Evolutionary conservation across 2,329 filamentous ascomycete species (phyloP).

Genomic region (Aspergillus melleus): DNA sequence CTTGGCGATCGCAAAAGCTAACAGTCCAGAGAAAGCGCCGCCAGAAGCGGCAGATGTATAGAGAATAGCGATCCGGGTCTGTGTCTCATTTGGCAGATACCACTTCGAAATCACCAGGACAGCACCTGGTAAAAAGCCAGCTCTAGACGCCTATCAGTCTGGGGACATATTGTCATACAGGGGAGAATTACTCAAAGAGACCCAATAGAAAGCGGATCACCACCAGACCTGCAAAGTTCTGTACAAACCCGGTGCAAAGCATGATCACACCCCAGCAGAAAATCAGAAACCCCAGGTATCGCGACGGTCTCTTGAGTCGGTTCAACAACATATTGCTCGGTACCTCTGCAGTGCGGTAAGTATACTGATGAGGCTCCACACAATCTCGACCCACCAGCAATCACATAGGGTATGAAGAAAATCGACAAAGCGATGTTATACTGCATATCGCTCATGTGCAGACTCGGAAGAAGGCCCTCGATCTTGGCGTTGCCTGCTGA

Average conservation of each 20-base stretch:
- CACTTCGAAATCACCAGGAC: slow-evolving; percentile 77
- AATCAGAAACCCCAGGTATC: slow-evolving; percentile 44
- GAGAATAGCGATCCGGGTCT: slow-evolving; percentile 71
- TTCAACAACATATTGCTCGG: slow-evolving; percentile 24
- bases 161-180: neutral
- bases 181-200: slow-evolving; percentile 25
- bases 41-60: slow-evolving; percentile 76
- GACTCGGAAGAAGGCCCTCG: slow-evolving; percentile 54
- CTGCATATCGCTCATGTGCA: slow-evolving; percentile 60
- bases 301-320: slow-evolving; percentile 40
- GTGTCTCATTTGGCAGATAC: slow-evolving; percentile 75
- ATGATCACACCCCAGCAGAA: slow-evolving; percentile 22
- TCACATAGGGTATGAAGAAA: slow-evolving; percentile 77
- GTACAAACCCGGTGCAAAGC: slow-evolving; percentile 18
- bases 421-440: slow-evolving; percentile 75
- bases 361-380: neutral
- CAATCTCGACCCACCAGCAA: slow-evolving; percentile 61
- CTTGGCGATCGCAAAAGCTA: slow-evolving; percentile 79
- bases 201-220: slow-evolving; percentile 17
- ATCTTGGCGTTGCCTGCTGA: slow-evolving; percentile 56
- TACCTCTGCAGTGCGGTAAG: slow-evolving; percentile 38
- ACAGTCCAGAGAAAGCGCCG: slow-evolving; percentile 77
- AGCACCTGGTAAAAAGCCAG: slow-evolving; percentile 63
- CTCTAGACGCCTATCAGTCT: neutral
- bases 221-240: slow-evolving; percentile 16